Base-by-base conservation (phyloP, 169 alveolate species). In the Cryptosporidium baileyi region DNA sequence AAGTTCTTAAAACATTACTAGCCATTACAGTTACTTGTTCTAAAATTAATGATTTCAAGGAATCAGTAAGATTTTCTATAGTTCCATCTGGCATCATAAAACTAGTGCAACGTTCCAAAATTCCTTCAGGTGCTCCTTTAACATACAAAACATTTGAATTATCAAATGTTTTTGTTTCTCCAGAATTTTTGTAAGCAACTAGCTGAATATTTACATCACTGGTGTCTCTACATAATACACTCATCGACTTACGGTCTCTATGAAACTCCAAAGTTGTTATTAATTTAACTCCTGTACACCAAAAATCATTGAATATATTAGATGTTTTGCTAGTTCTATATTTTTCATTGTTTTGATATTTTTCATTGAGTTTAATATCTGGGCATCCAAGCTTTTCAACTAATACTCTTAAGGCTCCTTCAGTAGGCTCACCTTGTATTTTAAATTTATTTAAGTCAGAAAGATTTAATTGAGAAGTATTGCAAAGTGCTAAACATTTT, bases 71-170 rank as follows among this genome's bases (percentile, higher is more conserved):
- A n/a, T 92, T 89, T 30, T 67, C 94, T 8, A 91, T 82, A 34
- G 92, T 92, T 51, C 99, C 99, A 61, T 95, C 95, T 32, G 93
- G 91, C 51, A 88, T 85, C 90, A 90, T 88, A 59, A 90, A 59
- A 8, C 89, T 36, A 5, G 80, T 74, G 60, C 93, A 89, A 38
- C 94, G 80, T 30, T 95, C 98, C 32, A 97, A 80, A 15, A 98
- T 94, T 79, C 96, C 91, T 89, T 98, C 99, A 8, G 99, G 99
- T 8, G 99, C 99, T 7, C 99, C 99, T 93, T 98, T 98, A 49
- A 97, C 95, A 82, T 95, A 96, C 26, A 97, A 85, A 4, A 90
- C 89, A 41, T 88, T 63, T 74, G 92, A 90, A 32, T 80, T 80
- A 34, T 61, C 67, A 52, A 61, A 90, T 60, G 89, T 67, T 59